Evolutionary conservation across 108 stramenopile genomes (phyloP).

Genomic region (Pelagomonas calceolata): DNA sequence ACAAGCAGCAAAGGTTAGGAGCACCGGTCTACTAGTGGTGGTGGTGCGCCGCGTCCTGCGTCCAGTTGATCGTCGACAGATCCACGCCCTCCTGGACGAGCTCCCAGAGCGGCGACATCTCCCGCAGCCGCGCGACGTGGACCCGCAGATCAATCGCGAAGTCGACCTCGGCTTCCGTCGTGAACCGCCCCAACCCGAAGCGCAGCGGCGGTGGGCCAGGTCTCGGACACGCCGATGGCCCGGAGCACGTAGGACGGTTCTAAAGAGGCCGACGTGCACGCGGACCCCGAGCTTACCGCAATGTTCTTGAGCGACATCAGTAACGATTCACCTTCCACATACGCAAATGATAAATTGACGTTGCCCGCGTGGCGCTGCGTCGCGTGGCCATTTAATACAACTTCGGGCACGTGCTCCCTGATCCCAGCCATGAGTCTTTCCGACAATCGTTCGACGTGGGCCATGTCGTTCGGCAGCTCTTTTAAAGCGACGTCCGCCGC

Average conservation of each 20-base stretch:
- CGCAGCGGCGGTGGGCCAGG: constrained; percentile 89
- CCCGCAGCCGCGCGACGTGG: constrained; percentile 84
- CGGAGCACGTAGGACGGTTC: constrained; percentile 97
- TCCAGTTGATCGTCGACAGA: constrained; percentile 92
- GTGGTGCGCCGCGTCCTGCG: constrained; percentile 64
- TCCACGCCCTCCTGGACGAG: constrained; percentile 99
- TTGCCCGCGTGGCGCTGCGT: constrained; percentile 77
- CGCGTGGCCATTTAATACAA: constrained; percentile 81
- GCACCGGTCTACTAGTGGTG: too few relatives aligned
- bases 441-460: constrained; percentile 58
- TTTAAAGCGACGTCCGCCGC: constrained; percentile 73
- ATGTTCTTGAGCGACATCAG: constrained; percentile 97
- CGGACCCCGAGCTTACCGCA: constrained; percentile 90
- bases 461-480: constrained; percentile 71
- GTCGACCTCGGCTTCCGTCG: constrained; percentile 88
- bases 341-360: constrained; percentile 95
- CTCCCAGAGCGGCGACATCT: constrained; percentile 98
- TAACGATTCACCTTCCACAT: constrained; percentile 94
- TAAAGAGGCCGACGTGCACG: constrained; percentile 92
- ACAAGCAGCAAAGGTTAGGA: too few relatives aligned
- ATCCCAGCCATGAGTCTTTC: constrained; percentile 71
- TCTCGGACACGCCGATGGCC: constrained; percentile 97
- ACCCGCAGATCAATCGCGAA: constrained; percentile 78
- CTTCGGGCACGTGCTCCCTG: constrained; percentile 66
- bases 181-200: constrained; percentile 94